Evolutionary conservation across 2,329 filamentous ascomycete species (phyloP), one percentile per base, ranked within the genome.

Genomic region (Corynespora cassiicola): DNA sequence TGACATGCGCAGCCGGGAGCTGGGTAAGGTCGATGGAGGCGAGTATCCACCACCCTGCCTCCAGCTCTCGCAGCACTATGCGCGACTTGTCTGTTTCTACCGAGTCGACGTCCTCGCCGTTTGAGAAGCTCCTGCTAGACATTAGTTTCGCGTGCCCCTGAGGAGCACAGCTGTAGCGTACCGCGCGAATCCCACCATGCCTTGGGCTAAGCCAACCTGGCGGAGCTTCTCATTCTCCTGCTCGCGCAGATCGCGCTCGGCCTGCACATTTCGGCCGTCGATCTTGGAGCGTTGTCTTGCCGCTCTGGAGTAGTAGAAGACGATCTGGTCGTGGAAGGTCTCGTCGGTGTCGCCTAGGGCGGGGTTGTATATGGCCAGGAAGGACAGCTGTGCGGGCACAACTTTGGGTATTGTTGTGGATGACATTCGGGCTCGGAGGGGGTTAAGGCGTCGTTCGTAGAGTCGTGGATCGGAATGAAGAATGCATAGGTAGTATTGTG

Each of bases 361-460:
- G 21, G 95, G 94, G 67, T 95, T 97, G 77, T 95, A 99, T 66
- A 99, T 95, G 65, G 92, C 85, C 29, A 99, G 80, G 68, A 94
- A 97, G 57, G 88, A 87, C 19, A 97, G 81, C 63, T 88, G 88
- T 22, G 92, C 92, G 27, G 94, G 91, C 21, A 85, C 74, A 49
- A 87, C 66, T 43, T 61, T 65, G 19, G 63, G 52, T 2, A 57
- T 37, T 2, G 42, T 39, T 1, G 52, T 54, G 7, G 58, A 60
- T 27, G 58, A 61, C 60, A 61, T 65, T 21, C 29, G 38, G 33
- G 38, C 39, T 29, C 14, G 27, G 28, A 7, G 21, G n/a, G n/a
- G n/a, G n/a, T n/a, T n/a, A n/a, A n/a, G n/a, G n/a, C n/a, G n/a
- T n/a, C n/a, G n/a, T n/a, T n/a, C n/a, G n/a, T n/a, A n/a, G n/a